Evolutionary conservation across 768 basidiomycete species (phyloP).

Genomic region (Porpolomopsis calyptriformis): DNA sequence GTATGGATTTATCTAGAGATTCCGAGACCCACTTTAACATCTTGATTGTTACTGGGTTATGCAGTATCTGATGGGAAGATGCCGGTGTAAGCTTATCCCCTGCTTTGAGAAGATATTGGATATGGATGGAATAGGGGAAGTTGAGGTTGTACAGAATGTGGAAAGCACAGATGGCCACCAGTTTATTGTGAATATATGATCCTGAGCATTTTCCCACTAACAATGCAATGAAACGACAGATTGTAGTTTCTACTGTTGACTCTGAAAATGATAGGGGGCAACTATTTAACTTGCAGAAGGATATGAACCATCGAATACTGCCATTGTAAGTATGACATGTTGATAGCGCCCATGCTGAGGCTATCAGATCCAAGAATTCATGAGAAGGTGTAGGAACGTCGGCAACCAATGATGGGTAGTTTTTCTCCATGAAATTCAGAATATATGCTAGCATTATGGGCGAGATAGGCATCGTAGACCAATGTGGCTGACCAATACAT

Average conservation of each 20-base stretch:
- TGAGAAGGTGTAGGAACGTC: too few relatives aligned
- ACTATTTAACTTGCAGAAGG: background rate
- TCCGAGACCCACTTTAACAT: conserved; percentile 15
- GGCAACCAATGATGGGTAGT: background rate
- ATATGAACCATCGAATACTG: background rate
- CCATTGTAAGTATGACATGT: background rate
- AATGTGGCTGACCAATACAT: too few relatives aligned
- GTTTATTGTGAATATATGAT: conserved; percentile 13
- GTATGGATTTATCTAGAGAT: conserved; percentile 10
- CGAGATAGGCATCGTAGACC: too few relatives aligned
- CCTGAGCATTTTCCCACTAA: conserved; percentile 13
- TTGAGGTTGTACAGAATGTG: conserved; percentile 19
- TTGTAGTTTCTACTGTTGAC: conserved; percentile 17
- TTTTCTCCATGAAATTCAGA: too few relatives aligned
- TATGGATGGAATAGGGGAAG: conserved; percentile 14
- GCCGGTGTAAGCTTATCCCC: conserved; percentile 17
- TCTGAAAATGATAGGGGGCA: conserved; percentile 5
- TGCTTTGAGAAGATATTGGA: conserved; percentile 17
- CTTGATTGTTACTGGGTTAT: conserved; percentile 12
- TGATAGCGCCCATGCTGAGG: background rate
- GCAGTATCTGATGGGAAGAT: conserved; percentile 8
- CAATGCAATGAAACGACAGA: conserved; percentile 21
- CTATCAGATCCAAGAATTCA: background rate
- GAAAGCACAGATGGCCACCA: conserved; percentile 23
- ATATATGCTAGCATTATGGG: too few relatives aligned